phyloP scores from a whole-genome alignment of 2,329 filamentous ascomycete species.

The Trichoderma simmonsii region DNA sequence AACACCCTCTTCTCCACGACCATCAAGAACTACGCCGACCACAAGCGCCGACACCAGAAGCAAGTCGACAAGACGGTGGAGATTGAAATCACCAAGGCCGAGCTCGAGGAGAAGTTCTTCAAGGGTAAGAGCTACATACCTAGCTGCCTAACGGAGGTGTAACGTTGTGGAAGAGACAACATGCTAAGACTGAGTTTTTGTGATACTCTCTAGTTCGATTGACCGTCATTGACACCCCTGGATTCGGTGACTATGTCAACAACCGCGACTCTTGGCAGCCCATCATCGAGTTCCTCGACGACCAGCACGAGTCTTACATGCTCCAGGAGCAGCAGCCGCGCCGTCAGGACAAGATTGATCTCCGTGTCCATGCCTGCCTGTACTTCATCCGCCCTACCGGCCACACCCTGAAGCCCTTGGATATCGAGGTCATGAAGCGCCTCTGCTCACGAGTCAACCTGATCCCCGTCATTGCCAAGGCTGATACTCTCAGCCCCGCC shows the following conservation, averaged over 20 bases:
- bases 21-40: conserved; percentile 99
- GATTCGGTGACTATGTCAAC: conserved; percentile 99
- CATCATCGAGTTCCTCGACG: conserved; percentile 99
- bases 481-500: conserved; percentile 89
- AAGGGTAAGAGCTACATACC: conserved; percentile 70
- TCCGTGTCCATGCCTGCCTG: conserved; percentile 95
- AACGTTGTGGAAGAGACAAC: neutral
- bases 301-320: conserved; percentile 99
- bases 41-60: conserved; percentile 98
- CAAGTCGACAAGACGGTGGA: conserved; percentile 99
- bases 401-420: conserved; percentile 95
- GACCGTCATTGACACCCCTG: conserved; percentile 97
- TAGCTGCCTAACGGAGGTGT: neutral
- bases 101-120: conserved; percentile 99
- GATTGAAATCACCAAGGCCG: conserved; percentile 99
- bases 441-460: conserved; percentile 97
- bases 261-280: conserved; percentile 99
- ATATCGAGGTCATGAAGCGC: conserved; percentile 99
- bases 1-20: conserved; percentile 99
- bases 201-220: conserved; percentile 68
- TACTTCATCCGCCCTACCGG: conserved; percentile 99
- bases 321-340: conserved; percentile 99
- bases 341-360: conserved; percentile 97
- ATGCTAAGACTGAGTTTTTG: neutral
- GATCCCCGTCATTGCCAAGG: conserved; percentile 98